These are phyloP conservation scores for Xylaria sp. DNA, from an alignment of 2,329 filamentous ascomycete species.

Conservation along the genomic window DNA sequence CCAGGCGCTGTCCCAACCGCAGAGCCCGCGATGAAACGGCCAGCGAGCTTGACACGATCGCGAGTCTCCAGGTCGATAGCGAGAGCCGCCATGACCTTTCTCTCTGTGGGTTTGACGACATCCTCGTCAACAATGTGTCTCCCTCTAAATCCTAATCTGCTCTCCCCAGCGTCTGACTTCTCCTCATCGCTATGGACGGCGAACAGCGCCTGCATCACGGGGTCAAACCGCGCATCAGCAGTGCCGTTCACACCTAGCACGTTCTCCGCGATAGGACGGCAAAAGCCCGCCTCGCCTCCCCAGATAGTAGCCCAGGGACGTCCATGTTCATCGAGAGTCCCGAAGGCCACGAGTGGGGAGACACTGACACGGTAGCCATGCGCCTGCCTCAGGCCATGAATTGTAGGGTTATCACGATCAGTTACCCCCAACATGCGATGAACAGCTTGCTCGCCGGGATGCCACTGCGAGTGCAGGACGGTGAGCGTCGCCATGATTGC, in stretches of 20 bases:
- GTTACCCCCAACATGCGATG: conserved; percentile 70
- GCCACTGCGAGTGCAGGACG: conserved; percentile 57
- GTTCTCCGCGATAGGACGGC: conserved; percentile 67
- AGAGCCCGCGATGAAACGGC: conserved; percentile 73
- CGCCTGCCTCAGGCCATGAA: conserved; percentile 68
- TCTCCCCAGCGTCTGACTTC: not conserved
- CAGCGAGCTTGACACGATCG: conserved; percentile 78
- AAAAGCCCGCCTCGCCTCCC: conserved; percentile 78
- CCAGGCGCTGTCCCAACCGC: conserved; percentile 50
- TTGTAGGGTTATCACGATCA: conserved; percentile 71
- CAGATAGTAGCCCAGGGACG: conserved; percentile 81
- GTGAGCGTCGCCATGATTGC: conserved; percentile 37
- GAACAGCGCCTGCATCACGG: conserved; percentile 73
- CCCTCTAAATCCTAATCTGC: conserved; percentile 47
- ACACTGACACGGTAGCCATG: conserved; percentile 69
- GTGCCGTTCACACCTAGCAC: conserved; percentile 71
- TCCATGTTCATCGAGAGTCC: conserved; percentile 72
- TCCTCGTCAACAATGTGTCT: conserved; percentile 38
- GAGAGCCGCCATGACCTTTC: conserved; percentile 59
- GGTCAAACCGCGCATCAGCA: conserved; percentile 72
- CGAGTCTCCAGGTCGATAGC: conserved; percentile 72
- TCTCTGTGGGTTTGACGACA: conserved; percentile 51
- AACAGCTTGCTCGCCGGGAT: conserved; percentile 73
- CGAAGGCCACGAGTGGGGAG: conserved; percentile 77
- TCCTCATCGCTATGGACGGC: conserved; percentile 52